Percentiles rank a stretch among this genome's conserved stretches.
Conservation (phyloP, 2,329 filamentous ascomycete genomes). For the Leptographium procerum region DNA sequence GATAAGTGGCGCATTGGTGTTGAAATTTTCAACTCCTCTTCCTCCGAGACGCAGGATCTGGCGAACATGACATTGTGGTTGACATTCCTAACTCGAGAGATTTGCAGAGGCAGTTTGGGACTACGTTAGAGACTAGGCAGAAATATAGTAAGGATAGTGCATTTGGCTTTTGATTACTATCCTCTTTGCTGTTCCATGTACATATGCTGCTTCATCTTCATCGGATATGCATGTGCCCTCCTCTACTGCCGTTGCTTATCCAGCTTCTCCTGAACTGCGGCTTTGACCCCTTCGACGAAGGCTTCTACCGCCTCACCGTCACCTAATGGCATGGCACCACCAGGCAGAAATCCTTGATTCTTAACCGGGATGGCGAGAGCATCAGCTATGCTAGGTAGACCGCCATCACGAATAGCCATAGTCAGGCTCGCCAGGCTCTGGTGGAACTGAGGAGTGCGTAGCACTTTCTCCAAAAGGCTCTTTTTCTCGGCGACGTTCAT, state of each 20-base stretch:
- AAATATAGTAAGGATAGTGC: too few species aligned
- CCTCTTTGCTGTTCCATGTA: background rate
- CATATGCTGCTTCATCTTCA: background rate
- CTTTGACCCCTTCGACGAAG: conserved; percentile 83
- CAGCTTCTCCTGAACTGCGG: conserved; percentile 52
- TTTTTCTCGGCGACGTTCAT: conserved; percentile 70
- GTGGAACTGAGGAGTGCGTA: conserved; percentile 81
- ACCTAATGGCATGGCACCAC: conserved; percentile 69
- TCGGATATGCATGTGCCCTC: conserved; percentile 2
- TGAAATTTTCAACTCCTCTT: background rate
- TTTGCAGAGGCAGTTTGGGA: background rate
- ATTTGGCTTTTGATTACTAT: too few species aligned
- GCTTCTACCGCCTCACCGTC: conserved; percentile 82
- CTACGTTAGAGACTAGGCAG: background rate
- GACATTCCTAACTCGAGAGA: background rate
- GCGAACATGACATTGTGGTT: background rate
- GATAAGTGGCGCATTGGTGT: background rate
- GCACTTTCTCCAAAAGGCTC: conserved; percentile 64
- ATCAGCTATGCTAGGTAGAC: conserved; percentile 79
- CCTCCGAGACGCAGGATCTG: background rate
- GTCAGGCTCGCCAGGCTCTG: conserved; percentile 80
- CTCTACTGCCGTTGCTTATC: conserved; percentile 10
- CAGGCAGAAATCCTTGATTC: conserved; percentile 71
- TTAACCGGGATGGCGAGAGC: conserved; percentile 70
- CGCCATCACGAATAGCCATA: conserved; percentile 79